Conservation (phyloP, 345 rosid genomes). For the Eucalyptus sp. region DNA sequence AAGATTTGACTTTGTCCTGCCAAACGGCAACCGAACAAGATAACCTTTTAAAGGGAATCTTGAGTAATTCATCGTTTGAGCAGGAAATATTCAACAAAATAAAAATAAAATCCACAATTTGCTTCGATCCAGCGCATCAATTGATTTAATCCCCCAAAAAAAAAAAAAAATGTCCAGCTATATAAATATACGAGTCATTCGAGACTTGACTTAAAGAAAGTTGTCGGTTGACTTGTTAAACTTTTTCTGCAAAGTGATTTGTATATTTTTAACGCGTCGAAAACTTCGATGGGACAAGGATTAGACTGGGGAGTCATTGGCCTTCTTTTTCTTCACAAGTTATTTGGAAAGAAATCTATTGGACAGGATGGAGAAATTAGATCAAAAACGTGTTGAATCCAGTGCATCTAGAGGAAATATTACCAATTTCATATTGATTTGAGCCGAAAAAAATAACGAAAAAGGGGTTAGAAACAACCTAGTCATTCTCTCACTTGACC, state of each 20-base stretch:
- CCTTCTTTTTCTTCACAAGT: neutral
- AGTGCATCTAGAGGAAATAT: neutral
- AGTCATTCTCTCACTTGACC: neutral
- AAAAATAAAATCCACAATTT: neutral
- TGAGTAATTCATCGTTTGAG: neutral
- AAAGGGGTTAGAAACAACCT: neutral
- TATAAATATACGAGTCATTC: neutral
- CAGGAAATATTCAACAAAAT: neutral
- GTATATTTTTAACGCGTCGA: neutral
- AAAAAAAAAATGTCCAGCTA: neutral
- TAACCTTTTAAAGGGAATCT: neutral
- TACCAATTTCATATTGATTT: neutral
- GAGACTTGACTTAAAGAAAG: neutral
- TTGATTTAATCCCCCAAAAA: neutral
- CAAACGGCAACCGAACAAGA: neutral
- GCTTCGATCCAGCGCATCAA: neutral
- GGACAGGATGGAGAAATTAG: neutral
- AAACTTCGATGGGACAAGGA: accelerated
- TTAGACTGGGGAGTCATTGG: neutral
- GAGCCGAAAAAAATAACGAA: neutral
- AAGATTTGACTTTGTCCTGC: neutral
- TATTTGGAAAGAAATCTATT: neutral
- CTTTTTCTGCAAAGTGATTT: neutral
- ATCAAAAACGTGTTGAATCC: neutral
- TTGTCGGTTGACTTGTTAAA: neutral